Evolutionary conservation across 345 rosid species (phyloP).

Genomic region (Euphorbia tirucalli): DNA sequence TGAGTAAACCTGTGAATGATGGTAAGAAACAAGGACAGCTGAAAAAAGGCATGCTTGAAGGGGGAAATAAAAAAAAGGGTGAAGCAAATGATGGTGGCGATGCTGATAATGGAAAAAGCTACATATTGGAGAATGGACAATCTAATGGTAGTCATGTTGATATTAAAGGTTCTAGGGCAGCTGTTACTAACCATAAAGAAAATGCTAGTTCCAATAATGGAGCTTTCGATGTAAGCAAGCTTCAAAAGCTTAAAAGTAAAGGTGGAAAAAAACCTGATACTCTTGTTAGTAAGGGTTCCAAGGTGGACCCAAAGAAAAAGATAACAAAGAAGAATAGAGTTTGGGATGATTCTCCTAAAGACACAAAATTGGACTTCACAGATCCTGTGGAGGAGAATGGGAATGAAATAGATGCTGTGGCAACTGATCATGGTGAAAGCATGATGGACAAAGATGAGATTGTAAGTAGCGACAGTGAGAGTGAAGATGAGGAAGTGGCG

Average conservation of each 20-base stretch:
- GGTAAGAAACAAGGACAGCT: slow-evolving; percentile 61
- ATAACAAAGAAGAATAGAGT: slow-evolving; percentile 79
- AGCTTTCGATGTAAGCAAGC: slow-evolving; percentile 87
- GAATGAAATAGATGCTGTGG: slow-evolving; percentile 55
- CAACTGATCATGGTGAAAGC: slow-evolving; percentile 88
- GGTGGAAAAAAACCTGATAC: slow-evolving; percentile 83
- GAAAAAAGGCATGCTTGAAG: slow-evolving; percentile 53
- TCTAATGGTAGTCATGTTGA: slow-evolving; percentile 45
- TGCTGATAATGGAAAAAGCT: slow-evolving; percentile 40
- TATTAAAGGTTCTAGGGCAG: slow-evolving; percentile 43
- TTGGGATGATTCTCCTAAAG: slow-evolving; percentile 84
- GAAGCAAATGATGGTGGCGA: slow-evolving; percentile 56
- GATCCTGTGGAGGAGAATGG: slow-evolving; percentile 61
- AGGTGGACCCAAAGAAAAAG: slow-evolving; percentile 75
- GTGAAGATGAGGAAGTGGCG: slow-evolving; percentile 59
- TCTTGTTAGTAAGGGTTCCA: slow-evolving; percentile 67
- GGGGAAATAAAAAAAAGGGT: slow-evolving; percentile 50
- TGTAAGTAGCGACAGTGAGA: slow-evolving; percentile 79
- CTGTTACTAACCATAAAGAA: slow-evolving; percentile 71
- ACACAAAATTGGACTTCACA: slow-evolving; percentile 78
- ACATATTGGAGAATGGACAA: slow-evolving; percentile 61
- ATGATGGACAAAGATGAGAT: slow-evolving; percentile 98
- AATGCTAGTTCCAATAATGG: slow-evolving; percentile 64
- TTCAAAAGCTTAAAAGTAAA: slow-evolving; percentile 81
- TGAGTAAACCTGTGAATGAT: slow-evolving; percentile 47